phyloP scores from a whole-genome alignment of 2,329 filamentous ascomycete genomes.

The Orbilia blumenaviensis region DNA sequence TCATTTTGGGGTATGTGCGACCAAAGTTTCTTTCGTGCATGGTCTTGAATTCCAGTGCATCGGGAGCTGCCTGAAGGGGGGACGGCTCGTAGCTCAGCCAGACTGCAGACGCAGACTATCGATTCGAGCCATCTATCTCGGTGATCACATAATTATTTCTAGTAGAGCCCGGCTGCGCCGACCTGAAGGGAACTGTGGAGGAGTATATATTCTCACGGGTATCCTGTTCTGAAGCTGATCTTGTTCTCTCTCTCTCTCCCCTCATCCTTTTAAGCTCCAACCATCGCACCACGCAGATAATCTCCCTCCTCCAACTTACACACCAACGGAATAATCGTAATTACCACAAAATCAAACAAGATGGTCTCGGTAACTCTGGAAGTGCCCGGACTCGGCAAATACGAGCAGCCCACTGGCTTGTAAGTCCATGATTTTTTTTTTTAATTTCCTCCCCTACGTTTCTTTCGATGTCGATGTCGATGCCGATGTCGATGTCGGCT shows the following conservation, averaged over 20 bases:
- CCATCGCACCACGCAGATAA: constrained; percentile 2
- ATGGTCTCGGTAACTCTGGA: constrained; percentile 48
- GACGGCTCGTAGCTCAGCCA: constrained; percentile 35
- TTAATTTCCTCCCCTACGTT: not conserved
- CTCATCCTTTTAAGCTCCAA: constrained; percentile 2
- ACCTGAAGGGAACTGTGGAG: not conserved
- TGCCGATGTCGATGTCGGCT: too few relatives aligned
- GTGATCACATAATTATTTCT: constrained; percentile 27
- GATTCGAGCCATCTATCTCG: not conserved
- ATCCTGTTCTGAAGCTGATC: not conserved
- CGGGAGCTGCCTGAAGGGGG: constrained; percentile 3
- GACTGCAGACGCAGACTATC: constrained; percentile 31
- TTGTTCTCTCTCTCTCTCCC: not conserved
- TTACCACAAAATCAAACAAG: not conserved
- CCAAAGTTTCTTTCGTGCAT: not conserved
- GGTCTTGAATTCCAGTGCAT: not conserved
- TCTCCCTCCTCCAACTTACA: not conserved
- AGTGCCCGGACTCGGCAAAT: constrained; percentile 61
- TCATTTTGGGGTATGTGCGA: constrained; percentile 9
- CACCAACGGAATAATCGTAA: not conserved
- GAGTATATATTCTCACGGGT: constrained; percentile 18
- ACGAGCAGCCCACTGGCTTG: constrained; percentile 64
- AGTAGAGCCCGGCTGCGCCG: constrained; percentile 28
- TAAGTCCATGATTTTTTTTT: constrained; percentile 26
- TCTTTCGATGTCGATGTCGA: not conserved